Evolutionary conservation across 2,329 filamentous ascomycete species (phyloP).

Genomic region (Penicillium concentricum): DNA sequence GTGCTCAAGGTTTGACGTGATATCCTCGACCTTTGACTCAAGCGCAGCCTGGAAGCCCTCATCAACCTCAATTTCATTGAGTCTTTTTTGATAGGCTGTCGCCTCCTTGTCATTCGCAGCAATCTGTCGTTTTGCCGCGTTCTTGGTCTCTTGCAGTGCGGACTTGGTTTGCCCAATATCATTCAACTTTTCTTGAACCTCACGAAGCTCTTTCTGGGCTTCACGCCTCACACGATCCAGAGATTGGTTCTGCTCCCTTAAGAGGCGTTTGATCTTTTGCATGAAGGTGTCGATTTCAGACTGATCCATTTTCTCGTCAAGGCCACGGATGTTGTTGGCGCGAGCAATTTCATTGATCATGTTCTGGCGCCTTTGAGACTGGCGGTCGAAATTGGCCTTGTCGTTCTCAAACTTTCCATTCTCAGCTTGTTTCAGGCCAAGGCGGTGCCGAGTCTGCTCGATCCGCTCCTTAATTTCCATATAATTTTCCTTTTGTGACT

Average conservation of each 20-base stretch:
- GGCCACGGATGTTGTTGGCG: conserved; percentile 77
- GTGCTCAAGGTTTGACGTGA: conserved; percentile 61
- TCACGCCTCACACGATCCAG: conserved; percentile 73
- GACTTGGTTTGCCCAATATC: conserved; percentile 73
- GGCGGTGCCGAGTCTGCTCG: conserved; percentile 44
- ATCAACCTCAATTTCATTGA: conserved; percentile 75
- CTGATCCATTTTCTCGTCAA: conserved; percentile 75
- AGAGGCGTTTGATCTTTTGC: conserved; percentile 70
- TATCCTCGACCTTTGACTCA: conserved; percentile 69
- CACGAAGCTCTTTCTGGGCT: conserved; percentile 69
- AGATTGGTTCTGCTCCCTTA: conserved; percentile 74
- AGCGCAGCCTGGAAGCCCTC: conserved; percentile 79
- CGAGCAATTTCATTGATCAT: conserved; percentile 77
- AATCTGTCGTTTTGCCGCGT: conserved; percentile 71
- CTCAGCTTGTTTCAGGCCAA: conserved; percentile 45
- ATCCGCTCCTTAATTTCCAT: conserved; percentile 58
- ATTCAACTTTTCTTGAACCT: conserved; percentile 69
- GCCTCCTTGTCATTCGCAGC: conserved; percentile 70
- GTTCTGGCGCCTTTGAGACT: conserved; percentile 67
- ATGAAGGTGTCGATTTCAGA: conserved; percentile 73
- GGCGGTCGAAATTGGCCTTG: conserved; percentile 80
- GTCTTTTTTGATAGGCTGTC: conserved; percentile 62
- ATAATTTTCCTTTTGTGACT: conserved; percentile 64
- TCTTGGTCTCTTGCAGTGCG: conserved; percentile 70
- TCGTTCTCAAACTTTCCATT: conserved; percentile 78